Evolutionary conservation across 257 asterid genomes (phyloP), one percentile per base, ranked within the genome.

Genomic region (Anisodus acutangulus): DNA sequence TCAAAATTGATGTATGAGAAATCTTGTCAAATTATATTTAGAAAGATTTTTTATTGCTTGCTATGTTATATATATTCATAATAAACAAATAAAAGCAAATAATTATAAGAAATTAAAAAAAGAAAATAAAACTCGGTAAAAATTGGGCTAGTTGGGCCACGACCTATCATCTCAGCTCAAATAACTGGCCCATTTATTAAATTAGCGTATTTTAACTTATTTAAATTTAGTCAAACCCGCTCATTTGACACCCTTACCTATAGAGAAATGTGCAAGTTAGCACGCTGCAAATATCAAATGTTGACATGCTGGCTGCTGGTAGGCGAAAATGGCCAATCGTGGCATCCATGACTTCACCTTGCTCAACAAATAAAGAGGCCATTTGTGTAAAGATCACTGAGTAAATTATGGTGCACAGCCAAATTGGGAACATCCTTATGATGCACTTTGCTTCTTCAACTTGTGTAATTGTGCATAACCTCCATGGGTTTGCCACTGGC

Each of bases 251-350:
- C 26, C 53, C 54, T 7, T 39, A 69, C 78, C 78, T 86, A 82
- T 95, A 92, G 64, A 95, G 87, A 12, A 91, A 89, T 0, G 94
- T 94, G 89, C 90, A 94, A 16, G 89, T 26, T 43, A 93, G 92
- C 70, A 95, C 97, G 47, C 97, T 93, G 83, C 87, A 87, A 43
- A 93, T 90, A 91, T 94, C 96, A 66, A 95, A 95, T 17, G 89
- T 91, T 0, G 98, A 91, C 98, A 95, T 94, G 87, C 95, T 92
- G 17, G 98, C 98, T 0, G 98, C 94, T 0, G 98, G 98, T 59
- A 94, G 89, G 12, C 82, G 90, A 80, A 94, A 94, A 0, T 79
- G 82, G 4, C 95, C 93, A 2, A 93, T 4, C 1, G 43, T 37
- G 19, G 90, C 39, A 62, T 89, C 60, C 98, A 94, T 94, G 3